Conservation (phyloP, 306 rosid genomes). For the Coriaria nepalensis region DNA sequence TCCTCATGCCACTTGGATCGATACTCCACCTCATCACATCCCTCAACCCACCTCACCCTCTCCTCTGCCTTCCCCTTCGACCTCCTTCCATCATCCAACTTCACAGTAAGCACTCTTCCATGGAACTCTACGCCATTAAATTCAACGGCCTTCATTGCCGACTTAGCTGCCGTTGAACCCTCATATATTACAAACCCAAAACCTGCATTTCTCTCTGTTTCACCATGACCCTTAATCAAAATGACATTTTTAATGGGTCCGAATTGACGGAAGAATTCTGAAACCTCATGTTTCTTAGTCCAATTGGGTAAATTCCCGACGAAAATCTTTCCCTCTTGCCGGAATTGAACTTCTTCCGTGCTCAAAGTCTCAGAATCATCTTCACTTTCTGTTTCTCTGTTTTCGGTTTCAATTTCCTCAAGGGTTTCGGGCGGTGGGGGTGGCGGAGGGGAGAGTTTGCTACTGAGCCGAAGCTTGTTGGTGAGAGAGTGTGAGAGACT, state of each 20-base stretch:
- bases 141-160: conserved; percentile 75
- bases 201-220: conserved; percentile 50
- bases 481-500: conserved; percentile 27
- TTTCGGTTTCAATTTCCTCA: conserved; percentile 4
- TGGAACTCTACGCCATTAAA: conserved; percentile 90
- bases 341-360: conserved; percentile 16
- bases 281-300: conserved; percentile 56
- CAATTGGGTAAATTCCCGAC: conserved; percentile 78
- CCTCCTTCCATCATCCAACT: conserved; percentile 71
- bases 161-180: conserved; percentile 31
- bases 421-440: background rate
- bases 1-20: conserved; percentile 77
- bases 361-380: conserved; percentile 7
- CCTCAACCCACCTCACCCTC: conserved; percentile 53
- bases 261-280: conserved; percentile 71
- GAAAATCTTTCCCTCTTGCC: conserved; percentile 80
- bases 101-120: conserved; percentile 69
- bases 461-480: conserved; percentile 73
- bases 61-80: conserved; percentile 38
- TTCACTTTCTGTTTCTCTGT: no score
- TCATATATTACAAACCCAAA: conserved; percentile 64
- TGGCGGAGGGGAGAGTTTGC: conserved; percentile 59
- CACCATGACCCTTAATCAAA: conserved; percentile 52
- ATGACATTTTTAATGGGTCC: conserved; percentile 66
- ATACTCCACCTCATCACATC: conserved; percentile 31